phyloP scores from a whole-genome alignment of 495 filamentous ascomycete genomes.

The Glutinoglossum americanum region DNA sequence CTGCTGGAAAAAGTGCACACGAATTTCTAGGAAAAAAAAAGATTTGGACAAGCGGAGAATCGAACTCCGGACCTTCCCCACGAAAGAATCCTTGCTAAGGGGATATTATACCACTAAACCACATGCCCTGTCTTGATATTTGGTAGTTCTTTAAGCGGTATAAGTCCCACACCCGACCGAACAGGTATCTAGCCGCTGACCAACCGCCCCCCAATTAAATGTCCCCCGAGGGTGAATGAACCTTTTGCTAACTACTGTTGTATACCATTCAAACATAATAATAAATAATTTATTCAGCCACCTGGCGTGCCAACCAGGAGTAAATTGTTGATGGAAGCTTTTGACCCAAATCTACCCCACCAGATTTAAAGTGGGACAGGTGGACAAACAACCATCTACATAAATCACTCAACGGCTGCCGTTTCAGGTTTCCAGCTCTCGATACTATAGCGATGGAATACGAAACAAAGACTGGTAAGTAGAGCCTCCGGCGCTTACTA shows the following conservation, averaged over 20 bases:
- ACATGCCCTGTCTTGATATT: constrained; percentile 6
- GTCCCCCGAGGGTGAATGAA: not conserved
- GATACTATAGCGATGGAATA: constrained; percentile 18
- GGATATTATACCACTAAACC: constrained; percentile 15
- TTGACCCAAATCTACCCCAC: not conserved
- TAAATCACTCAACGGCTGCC: not conserved
- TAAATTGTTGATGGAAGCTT: not conserved
- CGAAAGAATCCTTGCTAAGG: constrained; percentile 7
- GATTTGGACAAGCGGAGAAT: constrained; percentile 11
- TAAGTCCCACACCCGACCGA: not conserved
- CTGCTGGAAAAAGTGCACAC: too few species aligned
- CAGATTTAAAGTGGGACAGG: not conserved
- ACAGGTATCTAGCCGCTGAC: not conserved
- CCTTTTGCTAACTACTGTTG: not conserved
- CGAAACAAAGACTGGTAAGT: constrained; percentile 23
- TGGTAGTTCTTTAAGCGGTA: not conserved
- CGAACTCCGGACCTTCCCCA: constrained; percentile 13
- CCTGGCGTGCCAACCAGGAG: not conserved
- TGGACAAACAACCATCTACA: not conserved
- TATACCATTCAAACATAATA: not conserved
- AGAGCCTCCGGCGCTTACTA: constrained; percentile 1
- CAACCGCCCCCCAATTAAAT: not conserved
- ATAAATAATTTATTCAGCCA: not conserved
- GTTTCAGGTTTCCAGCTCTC: not conserved
- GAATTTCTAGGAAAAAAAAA: too few species aligned